Conservation (phyloP, 306 rosid genomes). For the Lithocarpus polystachyus region DNA sequence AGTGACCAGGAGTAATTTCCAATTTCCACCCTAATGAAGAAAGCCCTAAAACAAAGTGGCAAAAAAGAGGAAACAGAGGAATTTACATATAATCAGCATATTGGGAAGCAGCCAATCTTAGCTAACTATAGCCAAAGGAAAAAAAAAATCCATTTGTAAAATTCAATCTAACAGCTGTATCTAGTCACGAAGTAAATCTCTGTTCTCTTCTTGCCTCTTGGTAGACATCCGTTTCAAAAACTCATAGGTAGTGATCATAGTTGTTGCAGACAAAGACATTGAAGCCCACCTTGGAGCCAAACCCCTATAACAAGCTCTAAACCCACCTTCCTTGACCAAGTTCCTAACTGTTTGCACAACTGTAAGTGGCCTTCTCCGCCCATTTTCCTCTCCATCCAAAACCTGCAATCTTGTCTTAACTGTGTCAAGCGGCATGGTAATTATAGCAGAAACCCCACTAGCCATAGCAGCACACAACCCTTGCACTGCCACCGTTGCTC, state of each 20-base stretch:
- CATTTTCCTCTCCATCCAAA: conserved; percentile 81
- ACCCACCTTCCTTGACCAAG: conserved; percentile 81
- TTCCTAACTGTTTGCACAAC: conserved; percentile 57
- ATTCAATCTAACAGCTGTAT: no score
- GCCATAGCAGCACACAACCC: conserved; percentile 88
- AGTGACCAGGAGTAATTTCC: no score
- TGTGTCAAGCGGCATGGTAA: conserved; percentile 90
- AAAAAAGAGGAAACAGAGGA: not conserved
- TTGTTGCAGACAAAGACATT: conserved; percentile 93
- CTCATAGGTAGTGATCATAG: conserved; percentile 95
- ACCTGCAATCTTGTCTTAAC: conserved; percentile 92
- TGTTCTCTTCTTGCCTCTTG: conserved; percentile 46
- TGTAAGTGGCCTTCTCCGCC: conserved; percentile 63
- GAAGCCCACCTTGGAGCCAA: conserved; percentile 96
- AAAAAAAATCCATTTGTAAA: not conserved
- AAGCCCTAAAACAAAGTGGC: no score
- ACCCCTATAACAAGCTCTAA: conserved; percentile 89
- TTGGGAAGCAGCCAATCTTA: conserved; percentile 11
- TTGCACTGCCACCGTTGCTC: conserved; percentile 64
- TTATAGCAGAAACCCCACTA: conserved; percentile 83
- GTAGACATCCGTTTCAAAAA: conserved; percentile 82
- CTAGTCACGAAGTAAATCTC: conserved; percentile 21
- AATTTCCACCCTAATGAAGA: no score
- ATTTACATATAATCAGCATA: conserved; percentile 21
- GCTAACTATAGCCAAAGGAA: conserved; percentile 19